Percentiles rank a stretch among this genome's conserved stretches.
Conservation (phyloP, 1,284 basidiomycete species). For the Cutaneotrichosporon spelunceum region DNA sequence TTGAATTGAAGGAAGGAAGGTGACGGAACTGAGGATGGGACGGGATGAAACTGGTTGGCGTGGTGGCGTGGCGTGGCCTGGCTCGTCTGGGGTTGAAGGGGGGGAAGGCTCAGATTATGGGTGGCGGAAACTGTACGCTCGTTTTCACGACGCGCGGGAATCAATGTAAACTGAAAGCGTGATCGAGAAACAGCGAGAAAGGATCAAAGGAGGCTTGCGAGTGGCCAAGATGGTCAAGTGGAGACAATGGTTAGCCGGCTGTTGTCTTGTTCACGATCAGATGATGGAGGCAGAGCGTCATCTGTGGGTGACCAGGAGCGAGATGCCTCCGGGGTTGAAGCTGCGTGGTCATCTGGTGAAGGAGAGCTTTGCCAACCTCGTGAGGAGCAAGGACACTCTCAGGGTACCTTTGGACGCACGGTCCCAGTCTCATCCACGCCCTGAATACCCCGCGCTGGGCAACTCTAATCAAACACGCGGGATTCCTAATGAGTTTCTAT, state of each 20-base stretch:
- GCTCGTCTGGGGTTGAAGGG: background rate
- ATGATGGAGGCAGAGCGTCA: too few relatives aligned
- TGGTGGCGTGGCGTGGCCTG: conserved; percentile 4
- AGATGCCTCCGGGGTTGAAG: too few relatives aligned
- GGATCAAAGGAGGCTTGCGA: too few relatives aligned
- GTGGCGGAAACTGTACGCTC: background rate
- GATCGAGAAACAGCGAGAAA: background rate
- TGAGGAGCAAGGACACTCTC: too few relatives aligned
- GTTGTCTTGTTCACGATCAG: too few relatives aligned
- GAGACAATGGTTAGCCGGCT: too few relatives aligned
- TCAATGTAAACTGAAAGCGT: background rate
- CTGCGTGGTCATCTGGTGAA: background rate
- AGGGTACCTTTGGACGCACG: background rate
- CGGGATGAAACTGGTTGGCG: conserved; percentile 9
- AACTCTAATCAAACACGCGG: background rate
- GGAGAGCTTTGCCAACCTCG: too few relatives aligned
- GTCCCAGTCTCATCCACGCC: background rate
- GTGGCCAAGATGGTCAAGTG: too few relatives aligned
- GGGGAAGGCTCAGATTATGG: background rate
- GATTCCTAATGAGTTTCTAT: background rate
- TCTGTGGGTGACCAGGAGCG: too few relatives aligned
- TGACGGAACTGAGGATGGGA: background rate
- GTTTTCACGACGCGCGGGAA: background rate
- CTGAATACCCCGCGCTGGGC: background rate
- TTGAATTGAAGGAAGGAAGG: conserved; percentile 5